Percentiles rank a stretch among this genome's conserved stretches.
These are phyloP conservation scores for Gautieria morchelliformis DNA, from an alignment of 768 basidiomycete genomes.

Conservation along the genomic window DNA sequence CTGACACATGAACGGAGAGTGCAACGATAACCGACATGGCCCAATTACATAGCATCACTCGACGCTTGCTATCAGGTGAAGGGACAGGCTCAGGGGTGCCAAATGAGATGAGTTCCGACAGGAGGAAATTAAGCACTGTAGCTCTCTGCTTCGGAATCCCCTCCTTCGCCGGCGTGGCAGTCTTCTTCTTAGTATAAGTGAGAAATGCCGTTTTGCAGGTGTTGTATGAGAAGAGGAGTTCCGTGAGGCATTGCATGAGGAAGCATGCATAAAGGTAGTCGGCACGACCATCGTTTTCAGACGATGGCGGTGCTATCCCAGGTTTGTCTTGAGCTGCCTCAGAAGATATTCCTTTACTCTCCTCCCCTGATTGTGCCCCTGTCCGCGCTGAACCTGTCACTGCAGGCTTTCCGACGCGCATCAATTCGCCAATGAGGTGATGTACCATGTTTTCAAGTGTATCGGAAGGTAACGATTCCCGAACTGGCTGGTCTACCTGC, in stretches of 20 bases:
- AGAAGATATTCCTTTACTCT: conserved; percentile 7
- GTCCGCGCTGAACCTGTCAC: conserved; percentile 21
- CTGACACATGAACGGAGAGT: conserved; percentile 79
- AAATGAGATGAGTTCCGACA: conserved; percentile 75
- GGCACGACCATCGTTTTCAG: conserved; percentile 14
- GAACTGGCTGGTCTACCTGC: conserved; percentile 40
- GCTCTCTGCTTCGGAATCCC: conserved; percentile 46
- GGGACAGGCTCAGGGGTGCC: conserved; percentile 60
- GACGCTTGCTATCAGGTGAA: conserved; percentile 42
- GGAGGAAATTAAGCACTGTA: conserved; percentile 67
- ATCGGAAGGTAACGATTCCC: conserved; percentile 16
- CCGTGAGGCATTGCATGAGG: conserved; percentile 86
- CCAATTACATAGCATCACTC: conserved; percentile 65
- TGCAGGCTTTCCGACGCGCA: conserved; percentile 44
- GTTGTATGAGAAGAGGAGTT: conserved; percentile 89
- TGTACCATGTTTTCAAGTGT: conserved; percentile 36
- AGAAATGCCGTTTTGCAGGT: conserved; percentile 83
- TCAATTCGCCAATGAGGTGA: conserved; percentile 63
- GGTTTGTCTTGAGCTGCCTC: conserved; percentile 11
- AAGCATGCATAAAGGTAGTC: conserved; percentile 59
- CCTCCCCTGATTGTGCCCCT: background rate
- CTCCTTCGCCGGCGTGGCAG: conserved; percentile 58
- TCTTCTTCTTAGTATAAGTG: conserved; percentile 58
- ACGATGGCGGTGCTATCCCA: background rate
- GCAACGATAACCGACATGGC: conserved; percentile 86